phyloP scores from a whole-genome alignment of 2,329 filamentous ascomycete species.

The Pestalotiopsis sp. region DNA sequence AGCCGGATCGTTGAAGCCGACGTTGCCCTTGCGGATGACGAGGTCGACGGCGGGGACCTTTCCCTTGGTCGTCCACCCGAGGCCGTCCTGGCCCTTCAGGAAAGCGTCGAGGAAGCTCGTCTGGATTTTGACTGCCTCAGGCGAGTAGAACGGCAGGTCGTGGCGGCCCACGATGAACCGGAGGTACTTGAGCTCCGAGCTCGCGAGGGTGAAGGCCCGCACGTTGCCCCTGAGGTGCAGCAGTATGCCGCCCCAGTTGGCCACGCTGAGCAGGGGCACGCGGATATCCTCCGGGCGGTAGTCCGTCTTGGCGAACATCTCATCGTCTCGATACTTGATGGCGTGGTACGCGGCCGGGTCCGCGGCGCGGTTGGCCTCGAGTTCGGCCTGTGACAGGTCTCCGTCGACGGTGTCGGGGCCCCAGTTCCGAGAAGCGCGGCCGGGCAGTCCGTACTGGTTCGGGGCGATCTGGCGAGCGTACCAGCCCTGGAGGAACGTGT shows the following conservation, averaged over 20 bases:
- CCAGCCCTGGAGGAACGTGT: constrained; percentile 64
- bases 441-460: constrained; percentile 66
- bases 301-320: constrained; percentile 67
- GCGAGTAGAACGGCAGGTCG: constrained; percentile 73
- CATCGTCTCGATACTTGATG: constrained; percentile 62
- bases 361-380: constrained; percentile 49
- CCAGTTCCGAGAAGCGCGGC: constrained; percentile 31
- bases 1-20: constrained; percentile 66
- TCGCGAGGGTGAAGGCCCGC: constrained; percentile 64
- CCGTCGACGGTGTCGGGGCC: constrained; percentile 59
- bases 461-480: constrained; percentile 67
- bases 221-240: constrained; percentile 72
- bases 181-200: constrained; percentile 69
- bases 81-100: constrained; percentile 65
- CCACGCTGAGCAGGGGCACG: constrained; percentile 68
- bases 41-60: constrained; percentile 63
- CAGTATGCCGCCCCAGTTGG: constrained; percentile 72
- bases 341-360: constrained; percentile 48
- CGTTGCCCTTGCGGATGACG: constrained; percentile 65
- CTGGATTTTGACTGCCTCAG: constrained; percentile 69
- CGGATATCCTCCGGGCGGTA: constrained; percentile 67
- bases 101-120: constrained; percentile 71
- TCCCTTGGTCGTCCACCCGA: constrained; percentile 60
- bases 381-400: constrained; percentile 54
- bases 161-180: constrained; percentile 72